A percentile compares a stretch with the other conserved stretches of the same genome.
These are phyloP conservation scores for Grosmannia serpens DNA, from an alignment of 2,329 filamentous ascomycete genomes.

Conservation along the genomic window DNA sequence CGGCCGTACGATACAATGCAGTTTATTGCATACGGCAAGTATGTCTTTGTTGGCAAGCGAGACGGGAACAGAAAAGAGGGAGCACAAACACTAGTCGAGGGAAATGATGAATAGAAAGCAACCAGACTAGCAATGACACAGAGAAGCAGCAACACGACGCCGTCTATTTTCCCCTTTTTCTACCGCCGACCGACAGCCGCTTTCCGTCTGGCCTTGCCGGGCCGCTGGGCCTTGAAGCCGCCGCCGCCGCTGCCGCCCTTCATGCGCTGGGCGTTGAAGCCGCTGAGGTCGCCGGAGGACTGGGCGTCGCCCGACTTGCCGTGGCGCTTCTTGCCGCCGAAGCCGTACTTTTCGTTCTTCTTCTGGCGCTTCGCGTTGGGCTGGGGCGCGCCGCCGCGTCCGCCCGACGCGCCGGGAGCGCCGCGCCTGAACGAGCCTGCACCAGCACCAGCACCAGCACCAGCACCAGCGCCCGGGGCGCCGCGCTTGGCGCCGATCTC, in stretches of 20 bases:
- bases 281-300: slow-evolving; percentile 69
- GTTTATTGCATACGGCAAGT: no score
- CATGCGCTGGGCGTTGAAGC: slow-evolving; percentile 78
- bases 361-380: slow-evolving; percentile 70
- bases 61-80: no score
- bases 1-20: no score
- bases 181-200: slow-evolving; percentile 24
- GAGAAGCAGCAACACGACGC: no score
- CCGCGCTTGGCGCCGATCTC: slow-evolving; percentile 31
- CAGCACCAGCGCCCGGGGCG: no score
- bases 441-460: no score
- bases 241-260: slow-evolving; percentile 44
- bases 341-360: slow-evolving; percentile 91
- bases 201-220: slow-evolving; percentile 39
- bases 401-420: slow-evolving; percentile 13
- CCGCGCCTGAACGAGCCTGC: no score
- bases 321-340: slow-evolving; percentile 89
- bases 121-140: no score
- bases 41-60: no score
- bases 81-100: no score
- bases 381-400: slow-evolving; percentile 15
- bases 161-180: background rate
- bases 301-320: slow-evolving; percentile 81
- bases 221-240: slow-evolving; percentile 9
- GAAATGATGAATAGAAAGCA: no score